Evolutionary conservation across 2,329 filamentous ascomycete species (phyloP).

Genomic region (Paracamarosporium sp.): DNA sequence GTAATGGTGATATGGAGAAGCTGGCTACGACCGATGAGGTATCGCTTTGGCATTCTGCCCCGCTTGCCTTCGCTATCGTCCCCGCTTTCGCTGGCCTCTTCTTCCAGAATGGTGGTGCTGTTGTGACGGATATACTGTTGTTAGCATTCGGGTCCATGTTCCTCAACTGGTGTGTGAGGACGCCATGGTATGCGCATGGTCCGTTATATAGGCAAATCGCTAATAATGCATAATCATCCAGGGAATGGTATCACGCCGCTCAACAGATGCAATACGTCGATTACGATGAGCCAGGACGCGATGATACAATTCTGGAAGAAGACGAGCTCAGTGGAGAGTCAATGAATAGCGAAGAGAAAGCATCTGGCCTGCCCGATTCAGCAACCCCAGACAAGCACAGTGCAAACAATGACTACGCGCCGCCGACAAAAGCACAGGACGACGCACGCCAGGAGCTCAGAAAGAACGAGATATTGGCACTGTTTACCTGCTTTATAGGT

Average conservation of each 20-base stretch:
- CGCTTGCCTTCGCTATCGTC: conserved; percentile 81
- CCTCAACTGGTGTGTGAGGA: conserved; percentile 87
- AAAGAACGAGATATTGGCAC: conserved; percentile 74
- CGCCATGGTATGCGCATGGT: conserved; percentile 74
- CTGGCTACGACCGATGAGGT: conserved; percentile 56
- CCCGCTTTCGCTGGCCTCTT: conserved; percentile 85
- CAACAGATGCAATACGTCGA: conserved; percentile 46
- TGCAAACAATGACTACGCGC: background rate
- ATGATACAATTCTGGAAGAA: conserved; percentile 38
- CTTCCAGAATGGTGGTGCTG: conserved; percentile 81
- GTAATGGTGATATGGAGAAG: conserved; percentile 34
- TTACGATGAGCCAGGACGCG: conserved; percentile 18
- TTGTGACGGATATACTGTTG: conserved; percentile 86
- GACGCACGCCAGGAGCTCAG: conserved; percentile 70
- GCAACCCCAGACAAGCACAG: background rate
- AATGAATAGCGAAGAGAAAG: conserved; percentile 19
- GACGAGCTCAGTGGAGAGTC: conserved; percentile 30
- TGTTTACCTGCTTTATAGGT: conserved; percentile 79
- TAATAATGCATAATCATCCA: conserved; percentile 22
- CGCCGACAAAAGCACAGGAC: conserved; percentile 26
- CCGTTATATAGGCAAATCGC: conserved; percentile 1
- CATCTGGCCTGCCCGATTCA: conserved; percentile 16
- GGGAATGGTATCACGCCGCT: conserved; percentile 62
- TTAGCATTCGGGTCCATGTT: conserved; percentile 82
- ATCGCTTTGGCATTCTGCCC: conserved; percentile 79